Evolutionary conservation across 2,329 filamentous ascomycete species (phyloP).

Genomic region (Ambrosiella beaveri): DNA sequence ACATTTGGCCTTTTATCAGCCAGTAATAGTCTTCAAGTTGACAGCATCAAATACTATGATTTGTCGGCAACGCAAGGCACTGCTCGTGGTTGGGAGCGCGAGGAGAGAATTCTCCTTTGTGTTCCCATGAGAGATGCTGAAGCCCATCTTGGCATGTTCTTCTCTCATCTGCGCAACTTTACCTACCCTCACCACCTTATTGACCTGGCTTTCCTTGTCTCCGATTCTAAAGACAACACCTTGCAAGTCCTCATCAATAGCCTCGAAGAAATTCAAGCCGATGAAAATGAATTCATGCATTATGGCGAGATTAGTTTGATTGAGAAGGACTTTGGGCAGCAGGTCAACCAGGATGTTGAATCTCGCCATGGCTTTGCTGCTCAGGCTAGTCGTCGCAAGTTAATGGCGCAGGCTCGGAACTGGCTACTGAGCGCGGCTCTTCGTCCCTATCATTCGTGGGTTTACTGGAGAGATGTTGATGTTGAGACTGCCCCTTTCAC

Average conservation of each 20-base stretch:
- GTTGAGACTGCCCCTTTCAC: constrained; percentile 95
- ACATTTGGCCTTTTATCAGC: constrained; percentile 55
- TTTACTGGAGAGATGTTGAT: constrained; percentile 98
- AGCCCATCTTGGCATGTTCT: constrained; percentile 91
- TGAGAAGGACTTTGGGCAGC: constrained; percentile 97
- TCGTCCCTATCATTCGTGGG: constrained; percentile 92
- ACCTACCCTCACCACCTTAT: constrained; percentile 96
- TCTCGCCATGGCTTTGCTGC: constrained; percentile 94
- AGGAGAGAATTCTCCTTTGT: constrained; percentile 87
- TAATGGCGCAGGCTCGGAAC: constrained; percentile 95
- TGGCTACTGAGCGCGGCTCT: constrained; percentile 90
- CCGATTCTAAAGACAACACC: constrained; percentile 89
- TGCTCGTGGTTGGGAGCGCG: constrained; percentile 84
- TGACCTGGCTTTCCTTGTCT: constrained; percentile 89
- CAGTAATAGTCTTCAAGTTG: constrained; percentile 57
- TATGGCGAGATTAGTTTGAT: constrained; percentile 97
- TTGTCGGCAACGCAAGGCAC: constrained; percentile 81
- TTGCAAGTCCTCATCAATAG: constrained; percentile 57
- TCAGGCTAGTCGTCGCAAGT: constrained; percentile 79
- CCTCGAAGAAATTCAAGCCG: constrained; percentile 61
- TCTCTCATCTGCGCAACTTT: constrained; percentile 88
- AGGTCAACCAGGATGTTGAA: constrained; percentile 94
- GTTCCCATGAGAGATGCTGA: constrained; percentile 87
- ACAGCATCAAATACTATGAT: constrained; percentile 96
- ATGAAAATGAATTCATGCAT: constrained; percentile 60